These are phyloP conservation scores for Xylariaceae sp. DNA, from an alignment of 2,329 filamentous ascomycete species.

Conservation along the genomic window DNA sequence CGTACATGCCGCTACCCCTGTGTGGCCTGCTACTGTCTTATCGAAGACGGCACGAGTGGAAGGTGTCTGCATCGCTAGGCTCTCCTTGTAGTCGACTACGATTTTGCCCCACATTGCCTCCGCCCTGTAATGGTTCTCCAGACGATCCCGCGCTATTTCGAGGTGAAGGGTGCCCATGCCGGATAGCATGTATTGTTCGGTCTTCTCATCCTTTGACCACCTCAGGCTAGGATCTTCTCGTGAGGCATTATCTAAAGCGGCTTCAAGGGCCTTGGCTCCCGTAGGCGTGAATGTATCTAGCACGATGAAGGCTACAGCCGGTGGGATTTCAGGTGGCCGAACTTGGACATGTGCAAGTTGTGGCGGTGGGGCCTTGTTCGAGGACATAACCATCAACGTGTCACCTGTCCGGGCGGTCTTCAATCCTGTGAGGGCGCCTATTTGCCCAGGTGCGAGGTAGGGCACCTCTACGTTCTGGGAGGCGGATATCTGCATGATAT, in stretches of 20 bases:
- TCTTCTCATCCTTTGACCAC: slow-evolving; percentile 84
- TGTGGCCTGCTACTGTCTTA: slow-evolving; percentile 78
- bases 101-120: slow-evolving; percentile 88
- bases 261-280: slow-evolving; percentile 80
- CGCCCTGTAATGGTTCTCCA: slow-evolving; percentile 88
- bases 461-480: slow-evolving; percentile 85
- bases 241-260: slow-evolving; percentile 77
- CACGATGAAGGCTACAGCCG: slow-evolving; percentile 95
- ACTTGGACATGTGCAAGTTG: slow-evolving; percentile 79
- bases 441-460: slow-evolving; percentile 83
- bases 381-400: slow-evolving; percentile 79
- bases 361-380: slow-evolving; percentile 66
- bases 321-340: slow-evolving; percentile 85
- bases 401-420: slow-evolving; percentile 94
- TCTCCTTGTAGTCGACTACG: slow-evolving; percentile 94
- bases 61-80: slow-evolving; percentile 64
- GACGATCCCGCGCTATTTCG: slow-evolving; percentile 87
- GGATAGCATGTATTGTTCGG: slow-evolving; percentile 89
- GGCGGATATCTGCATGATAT: slow-evolving; percentile 88
- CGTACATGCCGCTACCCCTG: slow-evolving; percentile 78
- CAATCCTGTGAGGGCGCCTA: slow-evolving; percentile 89
- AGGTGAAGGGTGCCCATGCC: slow-evolving; percentile 97
- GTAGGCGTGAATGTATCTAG: slow-evolving; percentile 80
- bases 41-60: slow-evolving; percentile 73
- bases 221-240: slow-evolving; percentile 93